Percentiles rank a stretch among this genome's conserved stretches.
Evolutionary conservation across 345 rosid genomes (phyloP).

Genomic region (Euphorbia peplus): DNA sequence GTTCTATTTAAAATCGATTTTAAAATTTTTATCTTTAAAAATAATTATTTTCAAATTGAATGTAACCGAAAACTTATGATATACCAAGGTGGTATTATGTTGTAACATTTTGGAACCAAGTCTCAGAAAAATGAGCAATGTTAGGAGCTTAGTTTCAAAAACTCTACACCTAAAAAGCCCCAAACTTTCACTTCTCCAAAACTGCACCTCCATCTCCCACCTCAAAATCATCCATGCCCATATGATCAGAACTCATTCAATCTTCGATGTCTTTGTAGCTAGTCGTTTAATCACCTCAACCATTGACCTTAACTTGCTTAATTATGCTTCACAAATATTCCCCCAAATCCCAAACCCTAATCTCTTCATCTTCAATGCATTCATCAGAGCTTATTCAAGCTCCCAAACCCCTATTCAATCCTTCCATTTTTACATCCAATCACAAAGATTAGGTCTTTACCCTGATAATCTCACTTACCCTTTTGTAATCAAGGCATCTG

Average conservation of each 20-base stretch:
- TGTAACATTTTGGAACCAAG: conserved; percentile 3
- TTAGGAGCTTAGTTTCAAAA: neutral
- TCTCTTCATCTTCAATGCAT: conserved; percentile 50
- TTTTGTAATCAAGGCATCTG: conserved; percentile 51
- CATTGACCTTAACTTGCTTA: conserved; percentile 27
- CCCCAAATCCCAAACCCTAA: conserved; percentile 52
- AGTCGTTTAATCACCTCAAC: conserved; percentile 56
- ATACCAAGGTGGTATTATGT: too few relatives aligned
- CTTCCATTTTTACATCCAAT: conserved; percentile 42
- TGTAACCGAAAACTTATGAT: too few relatives aligned
- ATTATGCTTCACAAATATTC: conserved; percentile 48
- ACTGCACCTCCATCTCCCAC: conserved; percentile 38
- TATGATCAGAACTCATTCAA: conserved; percentile 53
- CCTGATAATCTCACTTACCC: conserved; percentile 77
- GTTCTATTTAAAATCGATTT: too few relatives aligned
- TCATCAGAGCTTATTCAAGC: conserved; percentile 53
- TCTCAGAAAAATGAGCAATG: too few relatives aligned
- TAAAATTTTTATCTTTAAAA: too few relatives aligned
- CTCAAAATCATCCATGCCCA: conserved; percentile 66
- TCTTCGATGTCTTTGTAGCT: conserved; percentile 52
- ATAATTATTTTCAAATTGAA: too few relatives aligned
- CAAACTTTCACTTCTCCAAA: conserved; percentile 50
- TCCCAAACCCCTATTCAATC: conserved; percentile 38
- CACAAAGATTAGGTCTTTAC: conserved; percentile 30
- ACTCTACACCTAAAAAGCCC: conserved; percentile 52